These are phyloP conservation scores for Chalaropsis thielavioides DNA, from an alignment of 2,329 filamentous ascomycete species.

Conservation along the genomic window DNA sequence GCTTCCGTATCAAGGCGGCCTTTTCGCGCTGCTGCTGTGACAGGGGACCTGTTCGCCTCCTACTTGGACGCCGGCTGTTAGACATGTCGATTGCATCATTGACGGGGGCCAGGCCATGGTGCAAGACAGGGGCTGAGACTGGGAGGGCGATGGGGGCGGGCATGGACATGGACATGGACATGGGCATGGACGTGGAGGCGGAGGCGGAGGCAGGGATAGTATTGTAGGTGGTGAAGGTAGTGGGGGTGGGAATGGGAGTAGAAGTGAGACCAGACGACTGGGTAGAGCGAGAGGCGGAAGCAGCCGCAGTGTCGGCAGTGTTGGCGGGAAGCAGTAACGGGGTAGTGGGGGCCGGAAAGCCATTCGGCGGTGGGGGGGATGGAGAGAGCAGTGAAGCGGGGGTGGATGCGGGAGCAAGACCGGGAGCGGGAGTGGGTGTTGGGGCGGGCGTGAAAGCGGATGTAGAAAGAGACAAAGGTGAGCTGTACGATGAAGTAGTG, in stretches of 20 bases:
- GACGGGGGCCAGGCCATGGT: conserved; percentile 29
- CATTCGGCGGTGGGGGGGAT: not conserved
- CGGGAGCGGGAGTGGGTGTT: conserved; percentile 10
- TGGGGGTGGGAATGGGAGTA: not conserved
- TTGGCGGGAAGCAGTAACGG: not conserved
- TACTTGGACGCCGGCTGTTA: conserved; percentile 39
- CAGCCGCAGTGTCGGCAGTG: not conserved
- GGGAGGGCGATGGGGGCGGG: conserved; percentile 31
- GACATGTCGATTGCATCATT: conserved; percentile 41
- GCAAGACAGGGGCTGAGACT: conserved; percentile 31
- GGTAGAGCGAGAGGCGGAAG: not conserved
- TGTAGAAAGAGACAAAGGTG: conserved; percentile 1
- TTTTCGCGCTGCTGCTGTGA: conserved; percentile 44
- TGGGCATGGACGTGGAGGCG: not conserved
- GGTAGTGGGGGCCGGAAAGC: not conserved
- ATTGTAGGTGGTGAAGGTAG: not conserved
- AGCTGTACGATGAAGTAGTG: conserved; percentile 36
- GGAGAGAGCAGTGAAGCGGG: not conserved
- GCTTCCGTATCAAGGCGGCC: conserved; percentile 44
- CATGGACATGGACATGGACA: not conserved
- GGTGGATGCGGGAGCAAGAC: conserved; percentile 14
- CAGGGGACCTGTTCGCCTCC: conserved; percentile 44
- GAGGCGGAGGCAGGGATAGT: not conserved
- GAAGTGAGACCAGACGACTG: not conserved
- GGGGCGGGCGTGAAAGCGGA: conserved; percentile 28